These are phyloP conservation scores for Symmetrospora coprosmae DNA, from an alignment of 768 basidiomycete species.

Conservation along the genomic window DNA sequence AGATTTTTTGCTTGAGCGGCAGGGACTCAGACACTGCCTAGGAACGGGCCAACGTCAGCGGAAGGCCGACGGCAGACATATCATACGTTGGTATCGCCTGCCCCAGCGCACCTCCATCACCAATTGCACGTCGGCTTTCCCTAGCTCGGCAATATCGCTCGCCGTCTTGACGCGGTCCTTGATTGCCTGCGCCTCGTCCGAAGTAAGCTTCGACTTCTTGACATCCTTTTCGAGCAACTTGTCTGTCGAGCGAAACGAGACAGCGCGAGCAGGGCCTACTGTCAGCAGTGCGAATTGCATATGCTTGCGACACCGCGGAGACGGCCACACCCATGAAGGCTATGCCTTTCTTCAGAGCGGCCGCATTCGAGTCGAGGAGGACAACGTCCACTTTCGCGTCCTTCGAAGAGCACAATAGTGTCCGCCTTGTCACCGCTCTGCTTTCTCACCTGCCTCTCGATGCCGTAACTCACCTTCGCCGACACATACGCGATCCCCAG, in stretches of 20 bases:
- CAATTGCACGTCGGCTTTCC: conserved; percentile 67
- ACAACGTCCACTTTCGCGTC: conserved; percentile 73
- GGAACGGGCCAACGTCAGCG: neutral
- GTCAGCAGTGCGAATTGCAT: too few relatives aligned
- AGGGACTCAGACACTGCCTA: conserved; percentile 80
- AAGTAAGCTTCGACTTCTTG: conserved; percentile 55
- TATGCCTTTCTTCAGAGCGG: conserved; percentile 61
- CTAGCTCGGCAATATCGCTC: conserved; percentile 43
- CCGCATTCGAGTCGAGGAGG: conserved; percentile 62
- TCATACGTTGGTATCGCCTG: neutral
- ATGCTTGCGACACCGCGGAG: too few relatives aligned
- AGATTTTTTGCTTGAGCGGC: conserved; percentile 61
- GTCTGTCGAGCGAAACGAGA: conserved; percentile 38
- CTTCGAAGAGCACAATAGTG: conserved; percentile 44
- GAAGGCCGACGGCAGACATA: too few relatives aligned
- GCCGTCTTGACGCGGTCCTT: conserved; percentile 52
- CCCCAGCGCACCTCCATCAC: conserved; percentile 58
- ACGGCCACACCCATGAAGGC: conserved; percentile 39
- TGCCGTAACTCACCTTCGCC: conserved; percentile 21
- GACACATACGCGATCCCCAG: conserved; percentile 76
- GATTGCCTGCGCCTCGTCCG: conserved; percentile 56
- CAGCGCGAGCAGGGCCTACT: too few relatives aligned
- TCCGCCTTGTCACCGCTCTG: neutral
- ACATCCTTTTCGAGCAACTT: conserved; percentile 79
- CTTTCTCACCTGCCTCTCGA: neutral